These are phyloP conservation scores for Populus tomentosa DNA, from an alignment of 441 rosid species.

Conservation along the genomic window DNA sequence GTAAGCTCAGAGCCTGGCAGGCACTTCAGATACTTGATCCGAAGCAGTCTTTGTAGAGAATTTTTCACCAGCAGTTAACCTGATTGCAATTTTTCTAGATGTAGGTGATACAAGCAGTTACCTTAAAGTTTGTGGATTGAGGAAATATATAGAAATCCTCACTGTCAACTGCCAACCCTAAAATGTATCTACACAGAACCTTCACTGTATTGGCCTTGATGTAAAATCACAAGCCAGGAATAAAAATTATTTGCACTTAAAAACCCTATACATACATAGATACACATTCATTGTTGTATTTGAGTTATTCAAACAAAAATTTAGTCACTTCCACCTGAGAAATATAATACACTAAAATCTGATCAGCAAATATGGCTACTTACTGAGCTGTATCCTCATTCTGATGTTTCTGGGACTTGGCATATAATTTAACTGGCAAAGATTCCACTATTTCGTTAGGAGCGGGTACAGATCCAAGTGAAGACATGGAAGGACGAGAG, in stretches of 20 bases:
- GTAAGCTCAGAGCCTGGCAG: neutral
- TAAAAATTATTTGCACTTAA: neutral
- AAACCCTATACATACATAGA: neutral
- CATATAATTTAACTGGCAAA: conserved; percentile 57
- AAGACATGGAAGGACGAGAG: conserved; percentile 78
- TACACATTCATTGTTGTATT: neutral
- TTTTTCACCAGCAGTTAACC: neutral
- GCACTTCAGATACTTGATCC: neutral
- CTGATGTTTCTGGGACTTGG: conserved; percentile 47
- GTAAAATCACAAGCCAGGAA: neutral
- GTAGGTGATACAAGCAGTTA: neutral
- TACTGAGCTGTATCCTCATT: conserved; percentile 83
- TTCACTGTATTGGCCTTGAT: neutral
- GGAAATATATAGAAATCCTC: neutral
- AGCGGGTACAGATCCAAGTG: conserved; percentile 96
- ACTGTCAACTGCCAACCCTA: neutral
- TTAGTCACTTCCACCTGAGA: neutral
- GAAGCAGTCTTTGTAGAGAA: neutral
- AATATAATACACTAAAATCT: conserved; percentile 1
- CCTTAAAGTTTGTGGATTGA: neutral
- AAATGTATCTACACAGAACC: neutral
- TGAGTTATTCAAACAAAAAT: neutral
- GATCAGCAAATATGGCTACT: conserved; percentile 21
- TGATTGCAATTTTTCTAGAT: neutral
- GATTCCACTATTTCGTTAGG: conserved; percentile 86